Conservation (phyloP, 1,284 basidiomycete species). For the Mycosarcoma mackinlayi region DNA sequence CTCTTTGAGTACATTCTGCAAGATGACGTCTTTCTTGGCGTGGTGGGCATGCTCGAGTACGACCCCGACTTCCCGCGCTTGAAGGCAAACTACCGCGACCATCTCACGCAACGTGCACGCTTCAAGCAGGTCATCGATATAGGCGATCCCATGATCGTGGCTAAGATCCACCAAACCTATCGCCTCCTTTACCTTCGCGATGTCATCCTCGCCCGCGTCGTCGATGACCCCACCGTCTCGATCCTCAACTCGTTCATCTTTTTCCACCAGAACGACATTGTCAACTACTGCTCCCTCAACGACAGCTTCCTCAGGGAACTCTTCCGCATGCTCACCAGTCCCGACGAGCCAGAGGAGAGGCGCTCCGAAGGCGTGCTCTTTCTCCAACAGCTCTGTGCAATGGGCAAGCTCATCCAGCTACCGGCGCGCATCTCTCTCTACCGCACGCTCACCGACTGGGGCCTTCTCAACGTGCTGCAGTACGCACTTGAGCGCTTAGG, state of each 20-base stretch:
- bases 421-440: conserved; percentile 88
- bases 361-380: conserved; percentile 72
- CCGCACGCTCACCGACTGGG: conserved; percentile 86
- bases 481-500: conserved; percentile 74
- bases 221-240: conserved; percentile 96
- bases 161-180: conserved; percentile 92
- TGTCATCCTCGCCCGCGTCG: conserved; percentile 90
- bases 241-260: conserved; percentile 97
- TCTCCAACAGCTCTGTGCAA: conserved; percentile 89
- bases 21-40: conserved; percentile 90
- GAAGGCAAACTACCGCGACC: conserved; percentile 96
- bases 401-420: conserved; percentile 96
- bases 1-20: conserved; percentile 95
- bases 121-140: conserved; percentile 72
- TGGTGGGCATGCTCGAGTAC: conserved; percentile 97
- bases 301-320: conserved; percentile 80
- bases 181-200: conserved; percentile 97
- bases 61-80: conserved; percentile 94
- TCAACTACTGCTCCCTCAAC: conserved; percentile 86
- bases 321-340: conserved; percentile 72
- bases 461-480: conserved; percentile 87
- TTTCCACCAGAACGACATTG: conserved; percentile 99
- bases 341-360: conserved; percentile 37
- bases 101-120: conserved; percentile 81
- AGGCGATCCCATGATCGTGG: conserved; percentile 59